Percentiles rank a stretch among this genome's conserved stretches.
Conservation (phyloP, 176 grass and related monocot genomes). For the Urochloa ruziziensis region DNA sequence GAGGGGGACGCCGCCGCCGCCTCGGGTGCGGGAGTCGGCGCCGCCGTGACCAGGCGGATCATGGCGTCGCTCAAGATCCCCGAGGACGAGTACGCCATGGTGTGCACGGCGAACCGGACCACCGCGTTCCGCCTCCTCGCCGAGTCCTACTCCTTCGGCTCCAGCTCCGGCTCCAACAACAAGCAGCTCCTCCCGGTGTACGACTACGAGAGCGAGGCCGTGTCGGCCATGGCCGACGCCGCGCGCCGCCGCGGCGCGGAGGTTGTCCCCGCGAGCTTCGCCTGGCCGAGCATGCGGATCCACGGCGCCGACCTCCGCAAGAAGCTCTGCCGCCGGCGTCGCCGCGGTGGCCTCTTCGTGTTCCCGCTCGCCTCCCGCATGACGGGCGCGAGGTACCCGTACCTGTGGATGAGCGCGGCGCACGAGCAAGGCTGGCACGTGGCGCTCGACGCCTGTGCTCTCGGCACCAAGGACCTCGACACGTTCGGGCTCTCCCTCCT, state of each 20-base stretch:
- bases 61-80: constrained; percentile 74
- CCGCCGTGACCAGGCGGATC: constrained; percentile 54
- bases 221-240: constrained; percentile 47
- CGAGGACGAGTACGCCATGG: constrained; percentile 82
- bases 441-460: constrained; percentile 77
- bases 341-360: constrained; percentile 52
- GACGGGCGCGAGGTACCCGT: constrained; percentile 77
- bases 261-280: constrained; percentile 63
- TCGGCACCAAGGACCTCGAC: constrained; percentile 86
- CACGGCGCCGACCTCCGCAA: constrained; percentile 59
- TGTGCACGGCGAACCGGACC: constrained; percentile 85
- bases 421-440: constrained; percentile 82
- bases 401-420: constrained; percentile 88
- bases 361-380: constrained; percentile 77
- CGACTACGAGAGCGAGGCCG: constrained; percentile 87
- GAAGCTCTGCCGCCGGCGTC: constrained; percentile 38
- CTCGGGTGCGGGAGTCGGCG: constrained; percentile 35
- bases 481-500: constrained; percentile 77
- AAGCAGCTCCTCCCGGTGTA: constrained; percentile 65
- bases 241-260: constrained; percentile 62
- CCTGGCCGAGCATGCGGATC: constrained; percentile 83
- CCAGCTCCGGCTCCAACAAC: constrained; percentile 27
- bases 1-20: neutral
- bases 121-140: constrained; percentile 82
- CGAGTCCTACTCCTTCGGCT: constrained; percentile 89